Conservation (phyloP, 2,329 filamentous ascomycete species). For the Colletotrichum sp. region DNA sequence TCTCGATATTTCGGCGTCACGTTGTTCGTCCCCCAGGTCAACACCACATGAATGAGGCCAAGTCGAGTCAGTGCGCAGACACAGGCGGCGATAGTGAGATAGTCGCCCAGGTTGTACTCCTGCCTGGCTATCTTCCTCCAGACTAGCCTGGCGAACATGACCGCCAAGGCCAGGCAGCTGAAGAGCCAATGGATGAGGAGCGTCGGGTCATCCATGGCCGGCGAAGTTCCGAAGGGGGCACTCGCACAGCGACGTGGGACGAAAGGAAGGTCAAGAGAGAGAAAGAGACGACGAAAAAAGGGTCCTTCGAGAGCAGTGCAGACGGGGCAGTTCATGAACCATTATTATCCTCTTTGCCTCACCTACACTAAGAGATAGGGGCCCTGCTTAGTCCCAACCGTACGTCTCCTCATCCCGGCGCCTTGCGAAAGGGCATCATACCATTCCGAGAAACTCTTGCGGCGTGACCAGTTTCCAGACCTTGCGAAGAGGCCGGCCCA, state of each 20-base stretch:
- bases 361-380: neutral
- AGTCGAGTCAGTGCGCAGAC: conserved; percentile 30
- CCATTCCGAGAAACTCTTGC: neutral
- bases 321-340: conserved; percentile 9
- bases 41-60: conserved; percentile 36
- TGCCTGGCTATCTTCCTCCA: conserved; percentile 25
- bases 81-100: conserved; percentile 42
- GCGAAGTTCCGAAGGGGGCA: conserved; percentile 6
- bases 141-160: conserved; percentile 26
- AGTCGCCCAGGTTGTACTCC: conserved; percentile 25
- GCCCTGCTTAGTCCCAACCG: neutral
- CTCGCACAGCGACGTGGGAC: neutral
- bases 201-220: conserved; percentile 22
- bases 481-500: neutral
- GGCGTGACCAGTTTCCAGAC: neutral
- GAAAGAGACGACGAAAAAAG: conserved; percentile 4
- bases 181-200: conserved; percentile 29
- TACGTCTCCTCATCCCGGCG: neutral
- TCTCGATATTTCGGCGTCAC: conserved; percentile 27
- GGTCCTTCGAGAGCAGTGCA: neutral
- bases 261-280: neutral
- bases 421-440: neutral
- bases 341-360: conserved; percentile 9
- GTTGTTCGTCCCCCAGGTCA: conserved; percentile 41
- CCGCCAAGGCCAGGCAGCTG: conserved; percentile 25